These are phyloP conservation scores for Syzygium jambos DNA, from an alignment of 345 rosid genomes.

Conservation along the genomic window DNA sequence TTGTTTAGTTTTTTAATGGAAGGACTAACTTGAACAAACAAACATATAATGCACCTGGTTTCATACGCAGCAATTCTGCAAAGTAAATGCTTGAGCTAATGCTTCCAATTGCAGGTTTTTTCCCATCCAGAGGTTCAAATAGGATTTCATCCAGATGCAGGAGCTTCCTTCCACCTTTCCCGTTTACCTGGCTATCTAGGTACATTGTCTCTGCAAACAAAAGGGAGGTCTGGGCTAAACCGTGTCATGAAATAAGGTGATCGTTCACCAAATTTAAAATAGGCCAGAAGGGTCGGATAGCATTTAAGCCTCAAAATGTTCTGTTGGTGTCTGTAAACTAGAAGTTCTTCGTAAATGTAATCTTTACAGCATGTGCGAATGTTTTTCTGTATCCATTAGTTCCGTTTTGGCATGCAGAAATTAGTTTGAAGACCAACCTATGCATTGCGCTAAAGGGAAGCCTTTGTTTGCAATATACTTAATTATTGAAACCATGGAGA, in stretches of 20 bases:
- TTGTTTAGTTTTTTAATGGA: background rate
- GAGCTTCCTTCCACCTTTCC: conserved; percentile 89
- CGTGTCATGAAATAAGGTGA: background rate
- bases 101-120: conserved; percentile 41
- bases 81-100: background rate
- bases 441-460: background rate
- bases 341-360: background rate
- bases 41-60: background rate
- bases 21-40: background rate
- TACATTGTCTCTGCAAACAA: background rate
- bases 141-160: conserved; percentile 94
- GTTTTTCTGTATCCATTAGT: too few relatives aligned
- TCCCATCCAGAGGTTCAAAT: conserved; percentile 76
- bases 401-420: too few relatives aligned
- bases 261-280: background rate
- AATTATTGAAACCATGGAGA: background rate
- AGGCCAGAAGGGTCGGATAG: background rate
- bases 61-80: background rate
- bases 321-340: background rate
- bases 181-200: conserved; percentile 86
- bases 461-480: background rate
- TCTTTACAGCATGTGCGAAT: background rate
- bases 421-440: background rate
- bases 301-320: background rate
- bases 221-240: background rate